Percentiles rank a stretch among this genome's conserved stretches.
phyloP scores from a whole-genome alignment of 2,329 filamentous ascomycete genomes.

The Aureobasidium vineae region DNA sequence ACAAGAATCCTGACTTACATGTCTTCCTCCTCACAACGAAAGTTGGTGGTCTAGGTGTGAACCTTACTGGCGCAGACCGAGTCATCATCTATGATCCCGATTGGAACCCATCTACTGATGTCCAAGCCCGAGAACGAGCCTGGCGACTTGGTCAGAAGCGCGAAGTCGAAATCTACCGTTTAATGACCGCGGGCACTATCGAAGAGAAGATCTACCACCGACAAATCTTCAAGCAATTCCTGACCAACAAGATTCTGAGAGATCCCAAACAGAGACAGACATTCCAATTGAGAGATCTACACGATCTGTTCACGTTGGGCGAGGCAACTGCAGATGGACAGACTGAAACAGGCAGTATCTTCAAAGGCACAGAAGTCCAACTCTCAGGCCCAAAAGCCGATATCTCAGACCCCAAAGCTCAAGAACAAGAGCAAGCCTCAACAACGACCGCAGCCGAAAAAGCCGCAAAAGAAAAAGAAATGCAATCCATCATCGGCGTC shows the following conservation, averaged over 20 bases:
- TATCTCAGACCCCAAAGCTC: conserved; percentile 22
- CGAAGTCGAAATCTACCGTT: conserved; percentile 90
- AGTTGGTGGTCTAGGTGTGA: conserved; percentile 89
- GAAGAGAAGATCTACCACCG: conserved; percentile 99
- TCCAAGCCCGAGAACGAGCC: conserved; percentile 91
- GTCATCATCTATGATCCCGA: conserved; percentile 99
- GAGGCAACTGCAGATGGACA: conserved; percentile 61
- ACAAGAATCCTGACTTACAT: conserved; percentile 72
- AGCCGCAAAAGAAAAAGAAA: conserved; percentile 13
- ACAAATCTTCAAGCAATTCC: conserved; percentile 97
- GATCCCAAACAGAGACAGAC: conserved; percentile 91
- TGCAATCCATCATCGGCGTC: conserved; percentile 43
- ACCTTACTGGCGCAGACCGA: conserved; percentile 88
- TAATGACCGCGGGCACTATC: conserved; percentile 98
- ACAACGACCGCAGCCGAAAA: conserved; percentile 1
- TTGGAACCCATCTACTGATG: conserved; percentile 96
- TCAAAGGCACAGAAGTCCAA: conserved; percentile 80
- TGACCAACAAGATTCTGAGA: conserved; percentile 92
- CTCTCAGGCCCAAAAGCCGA: conserved; percentile 43
- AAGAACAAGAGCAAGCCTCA: neutral
- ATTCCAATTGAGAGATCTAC: conserved; percentile 84
- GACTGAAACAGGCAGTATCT: conserved; percentile 82
- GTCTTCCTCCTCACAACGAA: conserved; percentile 94
- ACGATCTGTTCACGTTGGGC: conserved; percentile 84
- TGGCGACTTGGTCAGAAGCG: conserved; percentile 95